Conservation (phyloP, 768 basidiomycete species). For the Psilocybe cubensis region DNA sequence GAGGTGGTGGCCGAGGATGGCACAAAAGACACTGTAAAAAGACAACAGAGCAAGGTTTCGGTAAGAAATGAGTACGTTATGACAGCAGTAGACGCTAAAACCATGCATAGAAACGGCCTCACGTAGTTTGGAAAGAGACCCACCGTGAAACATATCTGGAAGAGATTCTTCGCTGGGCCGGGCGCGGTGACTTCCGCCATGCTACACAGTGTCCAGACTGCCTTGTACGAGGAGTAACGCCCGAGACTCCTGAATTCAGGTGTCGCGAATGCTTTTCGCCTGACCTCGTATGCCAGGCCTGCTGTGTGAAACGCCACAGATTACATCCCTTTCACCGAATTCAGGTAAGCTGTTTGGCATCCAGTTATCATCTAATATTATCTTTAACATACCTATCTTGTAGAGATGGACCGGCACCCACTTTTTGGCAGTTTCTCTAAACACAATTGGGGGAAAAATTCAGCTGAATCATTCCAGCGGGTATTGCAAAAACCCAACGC, state of each 20-base stretch:
- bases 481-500: not conserved
- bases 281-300: not conserved
- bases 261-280: constrained; percentile 8
- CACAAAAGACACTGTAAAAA: not conserved
- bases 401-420: not conserved
- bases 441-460: constrained; percentile 2
- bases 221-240: not conserved
- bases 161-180: not conserved
- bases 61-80: not conserved
- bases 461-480: constrained; percentile 8
- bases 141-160: not conserved
- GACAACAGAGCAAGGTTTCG: not conserved
- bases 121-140: not conserved
- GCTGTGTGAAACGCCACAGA: constrained; percentile 6
- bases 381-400: not conserved
- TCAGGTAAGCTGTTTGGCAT: constrained; percentile 4
- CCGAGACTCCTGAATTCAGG: not conserved
- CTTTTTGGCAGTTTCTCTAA: not conserved
- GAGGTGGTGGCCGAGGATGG: not conserved
- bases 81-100: not conserved
- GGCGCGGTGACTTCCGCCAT: constrained; percentile 7
- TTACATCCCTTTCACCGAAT: constrained; percentile 5
- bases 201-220: constrained; percentile 5
- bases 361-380: not conserved
- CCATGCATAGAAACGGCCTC: not conserved